Base-by-base conservation (phyloP, 768 basidiomycete species). In the Rhodotorula diobovata region DNA sequence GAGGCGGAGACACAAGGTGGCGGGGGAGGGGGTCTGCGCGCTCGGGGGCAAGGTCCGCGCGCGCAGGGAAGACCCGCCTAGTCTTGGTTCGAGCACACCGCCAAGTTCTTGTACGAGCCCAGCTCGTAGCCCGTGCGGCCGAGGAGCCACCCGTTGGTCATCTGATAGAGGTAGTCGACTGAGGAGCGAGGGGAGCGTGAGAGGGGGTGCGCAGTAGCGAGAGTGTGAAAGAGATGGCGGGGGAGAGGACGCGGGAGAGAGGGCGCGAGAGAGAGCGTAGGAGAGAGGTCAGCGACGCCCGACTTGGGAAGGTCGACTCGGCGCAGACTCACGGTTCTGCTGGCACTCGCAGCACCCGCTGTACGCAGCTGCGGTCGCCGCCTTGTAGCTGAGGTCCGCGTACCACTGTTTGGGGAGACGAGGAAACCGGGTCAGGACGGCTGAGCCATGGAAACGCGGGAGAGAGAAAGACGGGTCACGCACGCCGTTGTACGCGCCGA, bases 71-170 rank as follows among this genome's bases (percentile, higher is more conserved):
- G 41, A 43, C 23, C 11, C 18, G 39, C 41, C 43, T n/a, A 59
- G 58, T 41, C 28, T 30, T 54, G 53, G 53, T 54, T 32, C 20
- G 8, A 8, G 41, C 58, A 59, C 1, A 65, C 55, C 35, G n/a
- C 51, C 37, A 76, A 61, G 68, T 76, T 76, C 43, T 57, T 34
- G 59, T 41, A 59, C 2, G 50, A 39, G 2, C 63, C 63, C 6
- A 70, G 53, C 32, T 63, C 51, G 71, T 75, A 75, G 7, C 74
- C 74, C 0, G 71, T 72, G 8, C 32, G 15, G 25, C 71, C 70
- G n/a, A 58, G n/a, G 23, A 75, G 46, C 74, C 74, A 75, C 8
- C 74, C 74, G 46, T 67, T 66, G 0, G 41, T n/a, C 68, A 73
- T 69, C 37, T 73, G 72, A 41, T 45, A 50, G 32, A 65, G 32